Conservation (phyloP, 2,329 filamentous ascomycete species). For the Balansia obtecta region DNA sequence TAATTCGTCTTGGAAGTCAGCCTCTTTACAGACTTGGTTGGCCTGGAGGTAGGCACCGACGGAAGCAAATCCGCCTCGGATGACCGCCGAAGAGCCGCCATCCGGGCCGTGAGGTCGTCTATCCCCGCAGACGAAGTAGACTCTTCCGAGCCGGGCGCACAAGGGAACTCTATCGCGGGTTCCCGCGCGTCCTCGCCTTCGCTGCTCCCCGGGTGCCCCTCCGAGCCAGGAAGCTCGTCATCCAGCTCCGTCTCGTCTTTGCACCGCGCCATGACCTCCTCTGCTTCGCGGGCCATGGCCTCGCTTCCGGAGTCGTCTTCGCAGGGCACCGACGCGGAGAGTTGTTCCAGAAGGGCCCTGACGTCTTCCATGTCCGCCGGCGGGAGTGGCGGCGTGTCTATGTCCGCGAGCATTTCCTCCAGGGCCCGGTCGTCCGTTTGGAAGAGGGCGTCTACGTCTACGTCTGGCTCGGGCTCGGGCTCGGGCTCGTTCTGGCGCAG, state of each 20-base stretch:
- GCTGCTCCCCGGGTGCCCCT: not conserved
- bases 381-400: slow-evolving; percentile 13
- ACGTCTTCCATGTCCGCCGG: slow-evolving; percentile 15
- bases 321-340: slow-evolving; percentile 21
- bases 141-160: not conserved
- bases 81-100: slow-evolving; percentile 35
- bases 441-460: slow-evolving; percentile 22
- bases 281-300: slow-evolving; percentile 30
- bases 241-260: slow-evolving; percentile 33
- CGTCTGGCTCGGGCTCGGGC: not conserved
- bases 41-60: slow-evolving; percentile 36
- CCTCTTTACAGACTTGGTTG: slow-evolving; percentile 26
- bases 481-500: no score
- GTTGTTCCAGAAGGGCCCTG: slow-evolving; percentile 24
- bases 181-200: not conserved
- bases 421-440: slow-evolving; percentile 39
- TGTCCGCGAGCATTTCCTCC: slow-evolving; percentile 36
- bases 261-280: slow-evolving; percentile 32
- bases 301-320: slow-evolving; percentile 39
- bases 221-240: not conserved
- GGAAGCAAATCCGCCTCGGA: slow-evolving; percentile 32
- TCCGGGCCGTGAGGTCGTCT: slow-evolving; percentile 36
- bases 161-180: not conserved
- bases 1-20: slow-evolving; percentile 30
- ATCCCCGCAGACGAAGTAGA: slow-evolving; percentile 6